These are phyloP conservation scores for Bipolaris victoriae DNA, from an alignment of 2,329 filamentous ascomycete species.

Conservation along the genomic window DNA sequence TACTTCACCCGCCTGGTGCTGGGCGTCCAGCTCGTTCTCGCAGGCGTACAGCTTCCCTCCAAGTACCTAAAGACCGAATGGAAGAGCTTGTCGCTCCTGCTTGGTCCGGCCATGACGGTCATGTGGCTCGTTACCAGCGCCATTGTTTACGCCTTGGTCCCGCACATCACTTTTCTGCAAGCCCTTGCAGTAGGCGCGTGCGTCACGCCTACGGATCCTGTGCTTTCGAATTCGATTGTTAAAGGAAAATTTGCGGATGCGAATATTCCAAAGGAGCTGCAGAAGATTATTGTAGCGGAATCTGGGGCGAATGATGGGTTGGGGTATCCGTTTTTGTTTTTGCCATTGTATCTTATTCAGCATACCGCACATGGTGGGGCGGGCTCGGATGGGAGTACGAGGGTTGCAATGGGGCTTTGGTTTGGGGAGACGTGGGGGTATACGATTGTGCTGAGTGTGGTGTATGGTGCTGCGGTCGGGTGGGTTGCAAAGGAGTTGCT, in stretches of 20 bases:
- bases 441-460: constrained; percentile 76
- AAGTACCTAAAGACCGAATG: constrained; percentile 81
- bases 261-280: constrained; percentile 81
- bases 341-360: constrained; percentile 83
- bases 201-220: constrained; percentile 89
- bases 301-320: constrained; percentile 89
- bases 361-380: constrained; percentile 67
- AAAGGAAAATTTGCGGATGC: constrained; percentile 93
- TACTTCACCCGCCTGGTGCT: constrained; percentile 87
- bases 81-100: constrained; percentile 73
- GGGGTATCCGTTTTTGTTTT: constrained; percentile 86
- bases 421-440: constrained; percentile 87
- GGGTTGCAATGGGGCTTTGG: constrained; percentile 77
- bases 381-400: constrained; percentile 57
- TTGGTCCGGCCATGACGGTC: constrained; percentile 81
- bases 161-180: constrained; percentile 74
- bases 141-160: constrained; percentile 77
- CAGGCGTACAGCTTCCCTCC: constrained; percentile 84
- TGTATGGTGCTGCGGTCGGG: constrained; percentile 78
- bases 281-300: constrained; percentile 71
- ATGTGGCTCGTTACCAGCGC: constrained; percentile 90
- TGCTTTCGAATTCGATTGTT: constrained; percentile 86
- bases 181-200: constrained; percentile 82
- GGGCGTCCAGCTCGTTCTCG: constrained; percentile 87
- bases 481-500: constrained; percentile 83